Conservation (phyloP, 306 rosid genomes). For the Rosa persica region DNA sequence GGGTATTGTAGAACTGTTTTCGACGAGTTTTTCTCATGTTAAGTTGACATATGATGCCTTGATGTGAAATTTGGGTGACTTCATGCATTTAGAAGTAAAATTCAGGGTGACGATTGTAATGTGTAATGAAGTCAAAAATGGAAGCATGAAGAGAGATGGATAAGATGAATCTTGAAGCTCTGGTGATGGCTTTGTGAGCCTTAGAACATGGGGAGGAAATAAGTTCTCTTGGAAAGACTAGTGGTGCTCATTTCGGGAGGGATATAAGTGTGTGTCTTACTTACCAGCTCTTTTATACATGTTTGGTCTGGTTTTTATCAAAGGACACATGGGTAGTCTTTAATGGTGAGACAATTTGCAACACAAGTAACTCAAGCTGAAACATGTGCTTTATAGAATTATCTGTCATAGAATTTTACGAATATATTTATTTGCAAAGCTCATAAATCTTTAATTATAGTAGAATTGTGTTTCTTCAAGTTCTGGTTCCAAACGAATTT, state of each 20-base stretch:
- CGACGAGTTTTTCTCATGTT: not conserved
- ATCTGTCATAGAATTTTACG: slow-evolving; percentile 15
- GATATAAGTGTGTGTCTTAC: slow-evolving; percentile 16
- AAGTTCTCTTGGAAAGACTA: not conserved
- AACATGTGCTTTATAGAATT: slow-evolving; percentile 12
- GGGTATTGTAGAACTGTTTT: not conserved
- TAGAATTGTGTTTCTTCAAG: not conserved
- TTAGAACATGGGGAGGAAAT: slow-evolving; percentile 23
- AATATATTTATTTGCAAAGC: not conserved
- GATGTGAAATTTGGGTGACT: not conserved
- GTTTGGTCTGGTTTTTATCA: slow-evolving; percentile 21
- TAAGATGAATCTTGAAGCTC: slow-evolving; percentile 18
- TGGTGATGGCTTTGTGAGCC: slow-evolving; percentile 24
- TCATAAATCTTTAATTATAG: not conserved
- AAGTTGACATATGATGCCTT: not conserved
- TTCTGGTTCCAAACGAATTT: slow-evolving; percentile 2
- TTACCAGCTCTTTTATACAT: not conserved
- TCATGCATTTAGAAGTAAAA: not conserved
- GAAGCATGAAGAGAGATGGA: slow-evolving; percentile 13
- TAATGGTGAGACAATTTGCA: slow-evolving; percentile 33
- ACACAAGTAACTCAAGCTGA: slow-evolving; percentile 16
- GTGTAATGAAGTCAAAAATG: slow-evolving; percentile 5
- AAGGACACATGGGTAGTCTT: slow-evolving; percentile 36
- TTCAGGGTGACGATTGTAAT: not conserved
- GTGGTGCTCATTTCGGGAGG: slow-evolving; percentile 30